Percentiles rank a stretch among this genome's conserved stretches.
These are phyloP conservation scores for Cladophialophora yegresii DNA, from an alignment of 2,329 filamentous ascomycete species.

Conservation along the genomic window DNA sequence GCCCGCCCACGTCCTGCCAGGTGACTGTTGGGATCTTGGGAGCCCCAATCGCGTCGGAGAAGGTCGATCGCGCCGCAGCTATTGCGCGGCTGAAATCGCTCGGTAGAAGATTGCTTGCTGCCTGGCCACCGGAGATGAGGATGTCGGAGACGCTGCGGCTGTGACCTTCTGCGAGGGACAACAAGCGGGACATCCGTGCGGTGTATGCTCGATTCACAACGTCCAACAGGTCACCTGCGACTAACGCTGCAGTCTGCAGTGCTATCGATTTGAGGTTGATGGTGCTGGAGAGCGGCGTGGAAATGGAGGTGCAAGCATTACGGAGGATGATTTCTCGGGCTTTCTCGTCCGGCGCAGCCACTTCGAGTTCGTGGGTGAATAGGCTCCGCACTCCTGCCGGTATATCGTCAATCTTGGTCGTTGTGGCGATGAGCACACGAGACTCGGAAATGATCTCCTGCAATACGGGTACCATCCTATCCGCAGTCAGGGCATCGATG, in stretches of 20 bases:
- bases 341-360: constrained; percentile 86
- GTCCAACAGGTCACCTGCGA: constrained; percentile 90
- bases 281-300: constrained; percentile 75
- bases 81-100: constrained; percentile 90
- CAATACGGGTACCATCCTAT: constrained; percentile 82
- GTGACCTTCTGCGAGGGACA: constrained; percentile 62
- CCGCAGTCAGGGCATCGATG: constrained; percentile 85
- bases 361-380: constrained; percentile 94
- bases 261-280: constrained; percentile 84
- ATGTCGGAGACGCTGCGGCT: constrained; percentile 60
- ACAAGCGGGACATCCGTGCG: constrained; percentile 73
- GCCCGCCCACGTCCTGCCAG: constrained; percentile 93
- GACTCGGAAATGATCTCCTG: constrained; percentile 79
- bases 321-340: constrained; percentile 86
- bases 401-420: constrained; percentile 91
- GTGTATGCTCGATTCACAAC: constrained; percentile 87
- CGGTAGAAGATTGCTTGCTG: constrained; percentile 75
- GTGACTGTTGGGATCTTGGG: constrained; percentile 97
- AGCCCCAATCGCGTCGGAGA: constrained; percentile 93
- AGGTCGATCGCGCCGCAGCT: constrained; percentile 94
- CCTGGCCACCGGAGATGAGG: constrained; percentile 80
- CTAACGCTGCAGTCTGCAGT: constrained; percentile 91
- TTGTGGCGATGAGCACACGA: constrained; percentile 86
- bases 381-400: constrained; percentile 85
- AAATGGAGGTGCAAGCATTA: constrained; percentile 73